Evolutionary conservation across 345 rosid species (phyloP).

Genomic region (Schrenkiella parvula): DNA sequence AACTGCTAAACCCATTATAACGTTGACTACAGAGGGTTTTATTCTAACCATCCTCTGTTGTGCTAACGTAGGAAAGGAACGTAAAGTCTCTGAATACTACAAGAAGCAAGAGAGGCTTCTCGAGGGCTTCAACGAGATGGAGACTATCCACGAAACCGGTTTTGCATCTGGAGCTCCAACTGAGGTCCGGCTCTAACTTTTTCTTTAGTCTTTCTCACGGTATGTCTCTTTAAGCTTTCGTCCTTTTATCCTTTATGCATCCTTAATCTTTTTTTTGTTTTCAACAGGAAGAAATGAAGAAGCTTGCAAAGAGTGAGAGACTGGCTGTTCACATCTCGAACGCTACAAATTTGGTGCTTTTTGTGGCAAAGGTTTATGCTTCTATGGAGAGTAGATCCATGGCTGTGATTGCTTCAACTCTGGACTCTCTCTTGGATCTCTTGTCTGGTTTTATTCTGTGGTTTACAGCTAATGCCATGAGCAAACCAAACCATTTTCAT

Average conservation of each 20-base stretch:
- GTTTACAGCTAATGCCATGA: conserved; percentile 88
- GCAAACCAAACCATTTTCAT: conserved; percentile 58
- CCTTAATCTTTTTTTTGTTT: not conserved
- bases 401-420: conserved; percentile 88
- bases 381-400: conserved; percentile 67
- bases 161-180: conserved; percentile 54
- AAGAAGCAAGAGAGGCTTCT: conserved; percentile 79
- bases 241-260: not conserved
- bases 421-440: conserved; percentile 85
- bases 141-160: conserved; percentile 57
- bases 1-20: not conserved
- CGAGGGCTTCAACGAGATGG: conserved; percentile 76
- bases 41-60: not conserved
- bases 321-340: conserved; percentile 63
- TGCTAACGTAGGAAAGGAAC: conserved; percentile 45
- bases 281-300: conserved; percentile 65
- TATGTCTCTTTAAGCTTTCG: not conserved
- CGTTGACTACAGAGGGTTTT: not conserved
- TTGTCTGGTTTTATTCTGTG: conserved; percentile 81
- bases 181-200: conserved; percentile 38
- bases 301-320: conserved; percentile 66
- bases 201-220: not conserved
- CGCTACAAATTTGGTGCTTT: conserved; percentile 59
- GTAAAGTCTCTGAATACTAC: conserved; percentile 77
- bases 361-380: conserved; percentile 70